These are phyloP conservation scores for Zoysia japonica DNA, from an alignment of 176 grass and related monocot species.

Conservation along the genomic window DNA sequence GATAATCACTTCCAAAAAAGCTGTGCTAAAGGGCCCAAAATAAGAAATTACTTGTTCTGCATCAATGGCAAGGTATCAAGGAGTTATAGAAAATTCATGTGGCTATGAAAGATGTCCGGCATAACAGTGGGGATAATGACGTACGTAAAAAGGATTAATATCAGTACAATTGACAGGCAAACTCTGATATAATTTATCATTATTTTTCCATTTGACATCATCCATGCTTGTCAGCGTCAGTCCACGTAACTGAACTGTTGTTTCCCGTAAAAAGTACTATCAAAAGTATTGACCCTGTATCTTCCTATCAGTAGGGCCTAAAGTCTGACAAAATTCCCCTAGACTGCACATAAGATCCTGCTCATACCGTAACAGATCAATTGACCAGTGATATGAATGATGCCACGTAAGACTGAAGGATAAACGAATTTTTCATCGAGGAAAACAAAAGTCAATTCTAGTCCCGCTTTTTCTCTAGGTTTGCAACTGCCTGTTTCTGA, in stretches of 20 bases:
- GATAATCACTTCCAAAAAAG: too few relatives aligned
- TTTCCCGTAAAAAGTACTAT: constrained; percentile 5
- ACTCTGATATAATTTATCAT: background rate
- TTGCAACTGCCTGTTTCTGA: constrained; percentile 71
- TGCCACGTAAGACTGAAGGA: constrained; percentile 19
- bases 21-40: too few relatives aligned
- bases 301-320: constrained; percentile 38
- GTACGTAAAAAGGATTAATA: background rate
- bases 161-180: background rate
- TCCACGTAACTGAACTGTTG: constrained; percentile 6
- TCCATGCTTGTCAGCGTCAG: constrained; percentile 26
- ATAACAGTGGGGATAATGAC: background rate
- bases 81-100: too few relatives aligned
- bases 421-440: constrained; percentile 26
- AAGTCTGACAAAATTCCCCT: constrained; percentile 52
- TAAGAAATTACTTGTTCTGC: too few relatives aligned
- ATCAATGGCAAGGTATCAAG: too few relatives aligned
- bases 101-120: background rate
- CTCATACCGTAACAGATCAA: constrained; percentile 35
- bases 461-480: constrained; percentile 66
- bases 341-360: constrained; percentile 52
- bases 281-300: constrained; percentile 22
- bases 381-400: constrained; percentile 24
- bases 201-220: constrained; percentile 10
- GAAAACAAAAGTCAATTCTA: constrained; percentile 41